Base-by-base conservation (phyloP, 345 rosid genomes). In the Excoecaria cochinchinensis region DNA sequence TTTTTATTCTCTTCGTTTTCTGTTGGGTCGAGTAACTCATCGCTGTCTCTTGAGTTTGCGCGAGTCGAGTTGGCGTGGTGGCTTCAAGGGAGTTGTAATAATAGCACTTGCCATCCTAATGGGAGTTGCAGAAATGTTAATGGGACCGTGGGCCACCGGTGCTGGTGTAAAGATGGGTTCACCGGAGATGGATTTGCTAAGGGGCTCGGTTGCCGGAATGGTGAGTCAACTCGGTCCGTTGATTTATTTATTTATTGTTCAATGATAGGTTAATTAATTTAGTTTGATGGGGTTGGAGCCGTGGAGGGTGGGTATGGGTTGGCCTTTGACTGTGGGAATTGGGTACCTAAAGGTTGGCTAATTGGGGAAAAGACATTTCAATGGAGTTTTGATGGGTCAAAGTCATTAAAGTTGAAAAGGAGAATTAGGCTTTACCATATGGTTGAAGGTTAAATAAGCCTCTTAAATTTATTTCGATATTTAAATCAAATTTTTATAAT, bases 41-140 rank as follows among this genome's bases (percentile, higher is more conserved):
- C 67, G 10, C 72, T 78, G 9, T 84, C 84, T 24, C 46, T 93
- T 48, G 87, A 89, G 86, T 82, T 89, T 69, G 87, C 83, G 76
- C 77, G 82, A 64, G 71, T 87, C 40, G 80, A 81, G 81, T 71
- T 95, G 74, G 86, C 76, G n/a, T 95, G 98, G 99, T 89, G 99
- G 98, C 57, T 90, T 19, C 40, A 71, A n/a, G 86, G 90, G 39
- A 3, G 1, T 1, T 87, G 88, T 62, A 10, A 1, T 36, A 5
- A 4, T 19, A 0, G 15, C 14, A 8, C 1, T 46, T 95, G 98
- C 61, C 42, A 75, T 12, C 8, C 0, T 3, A 67, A 86, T 13
- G 93, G 90, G 5, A 40, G n/a, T 0, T 83, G 90, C 53, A 21
- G 0, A 15, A 0, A 0, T 0, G 82, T 72, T 19, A 8, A 40